Conservation (phyloP, 179 eudicot genomes). For the Camellia oleifera region DNA sequence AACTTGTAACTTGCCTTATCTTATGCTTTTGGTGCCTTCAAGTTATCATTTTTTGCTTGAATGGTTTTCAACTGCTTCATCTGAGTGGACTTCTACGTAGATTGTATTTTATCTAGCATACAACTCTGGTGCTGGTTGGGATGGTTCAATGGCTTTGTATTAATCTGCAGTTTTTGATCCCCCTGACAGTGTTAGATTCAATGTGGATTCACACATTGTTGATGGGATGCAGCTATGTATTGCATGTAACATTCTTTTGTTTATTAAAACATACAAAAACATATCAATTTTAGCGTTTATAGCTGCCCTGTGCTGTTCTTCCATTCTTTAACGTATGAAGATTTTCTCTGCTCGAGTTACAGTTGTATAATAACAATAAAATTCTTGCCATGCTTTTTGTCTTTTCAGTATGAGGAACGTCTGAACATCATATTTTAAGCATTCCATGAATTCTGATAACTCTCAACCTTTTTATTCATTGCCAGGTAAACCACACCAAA, state of each 20-base stretch:
- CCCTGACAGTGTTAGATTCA: background rate
- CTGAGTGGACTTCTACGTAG: background rate
- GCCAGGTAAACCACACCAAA: conserved; percentile 86
- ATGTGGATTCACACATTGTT: background rate
- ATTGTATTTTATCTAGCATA: background rate
- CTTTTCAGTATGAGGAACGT: background rate
- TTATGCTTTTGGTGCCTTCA: too few relatives aligned
- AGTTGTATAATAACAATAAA: background rate
- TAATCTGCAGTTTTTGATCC: background rate
- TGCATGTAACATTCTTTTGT: background rate
- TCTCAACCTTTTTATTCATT: conserved; percentile 3
- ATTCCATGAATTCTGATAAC: conserved; percentile 1
- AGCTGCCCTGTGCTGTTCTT: background rate
- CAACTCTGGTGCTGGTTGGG: background rate
- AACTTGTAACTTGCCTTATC: background rate
- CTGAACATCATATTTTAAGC: background rate
- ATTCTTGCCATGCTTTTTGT: background rate
- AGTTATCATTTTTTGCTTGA: background rate
- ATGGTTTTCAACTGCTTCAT: background rate
- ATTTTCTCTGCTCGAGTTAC: too few relatives aligned
- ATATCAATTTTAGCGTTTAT: too few relatives aligned
- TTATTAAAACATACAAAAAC: background rate
- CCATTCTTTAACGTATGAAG: background rate
- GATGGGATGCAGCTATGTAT: background rate
- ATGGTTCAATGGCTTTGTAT: background rate